Evolutionary conservation across 2,329 filamentous ascomycete species (phyloP), one percentile per base, ranked within the genome.

Genomic region (Xylogone sp.): DNA sequence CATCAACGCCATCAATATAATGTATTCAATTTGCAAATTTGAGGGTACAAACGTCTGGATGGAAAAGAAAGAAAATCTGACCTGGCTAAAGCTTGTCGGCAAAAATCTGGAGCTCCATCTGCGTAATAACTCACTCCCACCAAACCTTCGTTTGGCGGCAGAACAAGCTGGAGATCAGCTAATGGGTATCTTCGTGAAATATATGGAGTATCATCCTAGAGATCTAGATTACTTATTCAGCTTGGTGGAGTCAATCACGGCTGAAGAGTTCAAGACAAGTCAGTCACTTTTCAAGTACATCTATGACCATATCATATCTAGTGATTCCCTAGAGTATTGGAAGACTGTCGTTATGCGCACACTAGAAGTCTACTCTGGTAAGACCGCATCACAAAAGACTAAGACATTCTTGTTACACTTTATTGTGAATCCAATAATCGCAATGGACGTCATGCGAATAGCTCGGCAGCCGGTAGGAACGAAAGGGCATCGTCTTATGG

Each of bases 381-480:
- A 87, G 64, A 82, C 77, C 44, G 88, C 86, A 12, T 84, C 88
- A 1, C 94, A 97, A 69, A 92, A 88, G 73, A 89, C 90, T 43
- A 99, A 99, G 69, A 88, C 91, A 48, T 99, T 96, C 68, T 76
- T 95, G 31, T 84, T 99, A 65, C 90, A 90, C 66, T 86, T 96
- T 67, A 80, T 99, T 27, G 89, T 97, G 58, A 99, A 97, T 63
- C 95, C 94, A 0, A 96, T 97, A 39, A 82, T 99, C 50, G 92
- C 93, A 2, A 96, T 93, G 88, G 94, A 99, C 69, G 86, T 96
- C 39, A 93, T 94, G 82, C 84, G 87, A 21, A 86, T 88, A 53
- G 94, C 90, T 78, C 76, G 74, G 53, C 71, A 74, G 42, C 78
- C 81, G 24, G 76, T 75, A 50, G 70, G 73, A 42, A 75, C 78